Evolutionary conservation across 805 yeast genomes (phyloP).

Genomic region (Candida tallmaniae): DNA sequence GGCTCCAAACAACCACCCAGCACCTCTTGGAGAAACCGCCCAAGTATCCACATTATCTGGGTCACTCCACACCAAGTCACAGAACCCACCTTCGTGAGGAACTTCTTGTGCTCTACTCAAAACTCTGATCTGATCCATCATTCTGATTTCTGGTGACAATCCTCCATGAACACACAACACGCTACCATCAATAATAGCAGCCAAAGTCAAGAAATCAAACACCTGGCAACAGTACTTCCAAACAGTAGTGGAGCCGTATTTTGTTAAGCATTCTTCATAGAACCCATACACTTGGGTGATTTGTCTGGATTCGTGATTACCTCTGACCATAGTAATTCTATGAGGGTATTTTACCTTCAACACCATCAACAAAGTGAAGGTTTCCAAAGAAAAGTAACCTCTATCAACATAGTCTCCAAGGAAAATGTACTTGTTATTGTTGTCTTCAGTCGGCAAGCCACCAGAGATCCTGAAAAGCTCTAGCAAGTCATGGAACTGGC

Average conservation of each 20-base stretch:
- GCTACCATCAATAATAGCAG: slow-evolving; percentile 94
- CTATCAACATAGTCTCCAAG: slow-evolving; percentile 96
- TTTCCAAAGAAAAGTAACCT: slow-evolving; percentile 93
- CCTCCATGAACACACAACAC: slow-evolving; percentile 97
- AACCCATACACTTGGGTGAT: slow-evolving; percentile 99
- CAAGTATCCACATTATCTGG: slow-evolving; percentile 97
- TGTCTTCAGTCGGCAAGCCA: slow-evolving; percentile 74
- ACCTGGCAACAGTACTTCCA: slow-evolving; percentile 98
- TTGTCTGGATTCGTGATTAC: slow-evolving; percentile 96
- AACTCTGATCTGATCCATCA: slow-evolving; percentile 95
- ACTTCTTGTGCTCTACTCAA: slow-evolving; percentile 95
- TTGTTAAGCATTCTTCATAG: slow-evolving; percentile 90
- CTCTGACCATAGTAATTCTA: slow-evolving; percentile 85
- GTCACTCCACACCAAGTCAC: slow-evolving; percentile 96
- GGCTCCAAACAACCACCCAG: slow-evolving; percentile 96
- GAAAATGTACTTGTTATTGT: slow-evolving; percentile 44
- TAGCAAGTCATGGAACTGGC: slow-evolving; percentile 91
- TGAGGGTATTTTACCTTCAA: slow-evolving; percentile 84
- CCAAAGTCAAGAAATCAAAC: slow-evolving; percentile 87
- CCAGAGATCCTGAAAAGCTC: slow-evolving; percentile 90
- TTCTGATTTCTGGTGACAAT: slow-evolving; percentile 91
- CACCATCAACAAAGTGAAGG: slow-evolving; percentile 91
- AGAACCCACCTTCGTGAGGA: slow-evolving; percentile 98
- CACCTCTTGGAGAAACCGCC: slow-evolving; percentile 98
- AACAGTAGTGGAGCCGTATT: slow-evolving; percentile 90